These are phyloP conservation scores for Flaveria linearis DNA, from an alignment of 129 eudicot genomes.

Conservation along the genomic window DNA sequence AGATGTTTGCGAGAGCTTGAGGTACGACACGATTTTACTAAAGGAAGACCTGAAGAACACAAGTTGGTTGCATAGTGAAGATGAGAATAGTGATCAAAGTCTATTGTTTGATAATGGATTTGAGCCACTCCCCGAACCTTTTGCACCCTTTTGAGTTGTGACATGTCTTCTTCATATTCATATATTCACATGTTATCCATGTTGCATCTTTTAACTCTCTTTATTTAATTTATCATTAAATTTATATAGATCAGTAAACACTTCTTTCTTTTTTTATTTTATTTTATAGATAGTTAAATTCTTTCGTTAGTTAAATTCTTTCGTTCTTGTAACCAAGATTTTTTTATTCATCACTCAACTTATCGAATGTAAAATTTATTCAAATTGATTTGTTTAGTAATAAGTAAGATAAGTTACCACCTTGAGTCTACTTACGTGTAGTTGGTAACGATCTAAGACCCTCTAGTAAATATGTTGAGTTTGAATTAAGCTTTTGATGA, in stretches of 20 bases:
- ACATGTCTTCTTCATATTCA: constrained; percentile 11
- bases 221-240: neutral
- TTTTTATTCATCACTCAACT: neutral
- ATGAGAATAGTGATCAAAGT: constrained; percentile 75
- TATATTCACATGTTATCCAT: neutral
- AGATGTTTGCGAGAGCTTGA: constrained; percentile 82
- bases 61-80: constrained; percentile 83
- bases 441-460: no score
- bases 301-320: neutral
- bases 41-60: constrained; percentile 92
- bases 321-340: neutral
- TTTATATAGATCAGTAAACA: neutral
- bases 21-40: constrained; percentile 78
- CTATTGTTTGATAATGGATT: constrained; percentile 78
- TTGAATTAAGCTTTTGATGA: no score
- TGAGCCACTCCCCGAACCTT: constrained; percentile 88
- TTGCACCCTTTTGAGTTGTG: constrained; percentile 67
- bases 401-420: neutral
- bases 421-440: neutral
- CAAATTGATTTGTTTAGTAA: neutral
- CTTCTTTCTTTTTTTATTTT: no score
- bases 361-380: neutral
- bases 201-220: neutral
- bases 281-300: neutral
- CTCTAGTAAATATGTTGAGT: no score